These are phyloP conservation scores for Dendrobium officinale DNA, from an alignment of 106 monocot species.

Conservation along the genomic window DNA sequence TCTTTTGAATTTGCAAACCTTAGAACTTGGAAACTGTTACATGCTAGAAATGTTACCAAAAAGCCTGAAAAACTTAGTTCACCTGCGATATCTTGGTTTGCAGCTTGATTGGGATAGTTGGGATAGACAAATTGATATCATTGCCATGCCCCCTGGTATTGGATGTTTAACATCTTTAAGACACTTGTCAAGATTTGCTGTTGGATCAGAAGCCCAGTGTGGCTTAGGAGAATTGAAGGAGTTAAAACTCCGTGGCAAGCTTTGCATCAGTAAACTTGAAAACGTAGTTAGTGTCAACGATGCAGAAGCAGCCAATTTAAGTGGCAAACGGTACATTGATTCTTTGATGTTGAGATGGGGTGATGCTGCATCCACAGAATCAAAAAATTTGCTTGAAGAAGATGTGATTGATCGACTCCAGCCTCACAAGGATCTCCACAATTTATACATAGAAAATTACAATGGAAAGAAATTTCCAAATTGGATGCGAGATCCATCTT, in stretches of 20 bases:
- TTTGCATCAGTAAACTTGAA: too few species aligned
- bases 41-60: too few species aligned
- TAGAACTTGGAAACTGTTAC: too few species aligned
- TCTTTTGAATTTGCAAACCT: constrained; percentile 5
- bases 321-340: too few species aligned
- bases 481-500: not conserved
- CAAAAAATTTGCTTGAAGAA: not conserved
- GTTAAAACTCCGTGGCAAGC: too few species aligned
- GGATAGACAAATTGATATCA: not conserved
- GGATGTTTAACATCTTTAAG: constrained; percentile 7
- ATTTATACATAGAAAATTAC: not conserved
- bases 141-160: constrained; percentile 33
- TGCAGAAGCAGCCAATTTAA: too few species aligned
- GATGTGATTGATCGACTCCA: not conserved
- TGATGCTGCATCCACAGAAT: not conserved
- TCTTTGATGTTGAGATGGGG: not conserved
- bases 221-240: constrained; percentile 9
- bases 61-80: too few species aligned
- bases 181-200: constrained; percentile 34
- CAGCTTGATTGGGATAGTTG: constrained; percentile 1
- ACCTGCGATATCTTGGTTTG: constrained; percentile 39
- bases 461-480: not conserved
- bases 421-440: too few species aligned
- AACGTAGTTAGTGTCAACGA: too few species aligned
- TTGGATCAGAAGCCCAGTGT: constrained; percentile 13